phyloP scores from a whole-genome alignment of 257 asterid genomes.

The Solanum piurae region DNA sequence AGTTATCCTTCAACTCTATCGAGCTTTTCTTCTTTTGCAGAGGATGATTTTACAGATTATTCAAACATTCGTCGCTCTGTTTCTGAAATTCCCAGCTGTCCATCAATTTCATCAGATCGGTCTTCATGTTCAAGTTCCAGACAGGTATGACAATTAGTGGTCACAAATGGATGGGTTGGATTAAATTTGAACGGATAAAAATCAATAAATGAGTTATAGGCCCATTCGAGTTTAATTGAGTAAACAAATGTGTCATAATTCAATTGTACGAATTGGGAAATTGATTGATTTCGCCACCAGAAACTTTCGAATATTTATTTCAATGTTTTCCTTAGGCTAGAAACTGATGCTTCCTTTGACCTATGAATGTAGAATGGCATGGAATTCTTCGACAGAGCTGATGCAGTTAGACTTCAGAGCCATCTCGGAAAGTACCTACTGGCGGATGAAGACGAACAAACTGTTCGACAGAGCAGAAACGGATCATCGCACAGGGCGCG shows the following conservation, averaged over 20 bases:
- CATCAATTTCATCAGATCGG: constrained; percentile 16
- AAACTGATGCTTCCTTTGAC: neutral
- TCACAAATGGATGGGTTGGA: neutral
- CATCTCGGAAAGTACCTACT: constrained; percentile 22
- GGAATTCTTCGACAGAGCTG: constrained; percentile 22
- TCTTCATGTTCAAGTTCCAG: constrained; percentile 6
- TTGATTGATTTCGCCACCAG: neutral
- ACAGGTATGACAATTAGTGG: constrained; percentile 9
- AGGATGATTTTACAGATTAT: constrained; percentile 2
- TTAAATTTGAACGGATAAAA: neutral
- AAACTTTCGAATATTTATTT: neutral
- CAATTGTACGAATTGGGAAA: neutral
- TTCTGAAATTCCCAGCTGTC: constrained; percentile 1
- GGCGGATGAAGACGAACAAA: constrained; percentile 29
- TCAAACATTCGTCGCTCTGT: neutral
- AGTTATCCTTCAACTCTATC: constrained; percentile 15
- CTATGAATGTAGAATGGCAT: constrained; percentile 3
- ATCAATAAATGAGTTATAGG: neutral
- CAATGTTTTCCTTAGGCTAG: neutral
- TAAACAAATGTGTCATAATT: neutral
- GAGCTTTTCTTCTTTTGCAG: constrained; percentile 13
- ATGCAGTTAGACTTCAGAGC: constrained; percentile 22
- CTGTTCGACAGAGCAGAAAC: constrained; percentile 26
- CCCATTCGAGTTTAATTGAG: neutral
- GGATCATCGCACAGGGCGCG: constrained; percentile 21